These are phyloP conservation scores for Arctium minus DNA, from an alignment of 129 eudicot species.

Conservation along the genomic window DNA sequence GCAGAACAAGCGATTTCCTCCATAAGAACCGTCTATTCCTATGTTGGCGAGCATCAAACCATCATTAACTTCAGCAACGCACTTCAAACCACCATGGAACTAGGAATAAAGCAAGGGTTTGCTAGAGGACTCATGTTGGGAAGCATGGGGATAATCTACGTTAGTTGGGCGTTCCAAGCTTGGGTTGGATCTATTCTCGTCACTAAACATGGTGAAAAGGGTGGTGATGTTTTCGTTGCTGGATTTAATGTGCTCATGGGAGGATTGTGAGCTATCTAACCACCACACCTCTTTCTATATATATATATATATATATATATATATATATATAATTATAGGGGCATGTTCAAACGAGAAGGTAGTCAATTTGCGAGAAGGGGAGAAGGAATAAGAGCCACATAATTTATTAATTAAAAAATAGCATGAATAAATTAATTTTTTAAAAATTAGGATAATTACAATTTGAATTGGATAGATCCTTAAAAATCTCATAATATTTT, in stretches of 20 bases:
- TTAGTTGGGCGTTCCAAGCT: conserved; percentile 77
- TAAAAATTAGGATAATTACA: too few species aligned
- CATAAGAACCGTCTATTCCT: conserved; percentile 65
- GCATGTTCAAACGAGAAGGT: too few species aligned
- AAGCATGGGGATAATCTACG: conserved; percentile 68
- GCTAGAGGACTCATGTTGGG: conserved; percentile 79
- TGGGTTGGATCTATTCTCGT: conserved; percentile 68
- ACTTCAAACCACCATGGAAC: conserved; percentile 53
- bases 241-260: conserved; percentile 79
- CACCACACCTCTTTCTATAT: background rate
- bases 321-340: too few species aligned
- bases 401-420: too few species aligned
- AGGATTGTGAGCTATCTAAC: conserved; percentile 53
- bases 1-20: conserved; percentile 75
- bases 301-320: background rate
- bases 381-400: too few species aligned
- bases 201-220: conserved; percentile 57
- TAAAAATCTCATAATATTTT: too few species aligned
- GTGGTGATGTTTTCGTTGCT: conserved; percentile 69
- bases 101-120: conserved; percentile 64
- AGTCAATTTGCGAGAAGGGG: too few species aligned
- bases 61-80: conserved; percentile 52
- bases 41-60: conserved; percentile 55
- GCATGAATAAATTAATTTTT: too few species aligned
- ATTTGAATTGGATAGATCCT: too few species aligned